phyloP scores from a whole-genome alignment of 2,329 filamentous ascomycete genomes.

The Aspergillus fumigatiaffinis region DNA sequence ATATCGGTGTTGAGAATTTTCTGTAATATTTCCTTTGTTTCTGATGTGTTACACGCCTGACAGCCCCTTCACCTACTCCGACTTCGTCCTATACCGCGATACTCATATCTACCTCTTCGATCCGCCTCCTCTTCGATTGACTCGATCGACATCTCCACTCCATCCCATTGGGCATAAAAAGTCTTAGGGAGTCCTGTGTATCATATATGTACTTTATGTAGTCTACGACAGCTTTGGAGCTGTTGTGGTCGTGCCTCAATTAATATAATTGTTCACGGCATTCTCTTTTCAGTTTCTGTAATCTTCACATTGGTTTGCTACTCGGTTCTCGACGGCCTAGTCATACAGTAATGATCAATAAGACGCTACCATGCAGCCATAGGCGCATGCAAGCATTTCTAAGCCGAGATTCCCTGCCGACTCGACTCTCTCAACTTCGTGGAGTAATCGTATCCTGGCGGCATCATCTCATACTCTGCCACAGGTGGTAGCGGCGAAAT shows the following conservation, averaged over 20 bases:
- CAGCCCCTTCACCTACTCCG: conserved; percentile 3
- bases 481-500: conserved; percentile 9
- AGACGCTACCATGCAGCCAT: background rate
- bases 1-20: conserved; percentile 3
- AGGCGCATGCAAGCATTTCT: background rate
- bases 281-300: background rate
- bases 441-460: conserved; percentile 1
- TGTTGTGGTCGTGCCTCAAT: conserved; percentile 10
- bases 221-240: conserved; percentile 1
- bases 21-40: conserved; percentile 15
- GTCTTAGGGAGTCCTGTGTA: conserved; percentile 23
- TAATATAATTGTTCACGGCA: conserved; percentile 13
- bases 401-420: background rate
- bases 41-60: conserved; percentile 21
- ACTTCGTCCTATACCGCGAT: conserved; percentile 8
- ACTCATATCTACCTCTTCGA: conserved; percentile 4
- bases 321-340: background rate
- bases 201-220: conserved; percentile 23
- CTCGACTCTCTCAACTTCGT: conserved; percentile 8
- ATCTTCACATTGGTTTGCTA: background rate
- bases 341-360: background rate
- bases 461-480: conserved; percentile 7
- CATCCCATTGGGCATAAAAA: conserved; percentile 21
- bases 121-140: conserved; percentile 5
- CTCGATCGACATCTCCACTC: conserved; percentile 21